A percentile compares a stretch with the other conserved stretches of the same genome.
Conservation (phyloP, 768 basidiomycete species). For the Macrolepiota albuminosa region DNA sequence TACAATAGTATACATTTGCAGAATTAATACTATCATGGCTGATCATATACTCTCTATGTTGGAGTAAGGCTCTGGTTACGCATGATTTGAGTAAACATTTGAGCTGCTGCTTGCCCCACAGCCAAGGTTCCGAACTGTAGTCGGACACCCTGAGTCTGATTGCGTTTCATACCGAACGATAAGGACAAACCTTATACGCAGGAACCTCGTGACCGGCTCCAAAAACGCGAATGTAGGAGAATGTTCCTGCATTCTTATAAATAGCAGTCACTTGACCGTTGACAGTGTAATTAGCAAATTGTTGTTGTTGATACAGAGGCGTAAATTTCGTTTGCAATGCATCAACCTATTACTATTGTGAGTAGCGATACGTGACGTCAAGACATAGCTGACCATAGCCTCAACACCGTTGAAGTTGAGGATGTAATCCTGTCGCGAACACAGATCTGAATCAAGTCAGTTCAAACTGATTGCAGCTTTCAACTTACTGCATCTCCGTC, state of each 20-base stretch:
- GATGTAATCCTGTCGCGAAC: slow-evolving; percentile 38
- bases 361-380: not conserved
- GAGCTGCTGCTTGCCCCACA: slow-evolving; percentile 37
- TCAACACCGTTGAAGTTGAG: slow-evolving; percentile 53
- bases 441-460: not conserved
- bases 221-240: slow-evolving; percentile 50
- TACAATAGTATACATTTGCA: not conserved
- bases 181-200: slow-evolving; percentile 33
- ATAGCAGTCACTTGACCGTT: slow-evolving; percentile 43
- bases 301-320: slow-evolving; percentile 33
- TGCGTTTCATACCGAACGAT: not conserved
- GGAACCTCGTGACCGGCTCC: slow-evolving; percentile 46
- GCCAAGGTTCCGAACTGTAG: slow-evolving; percentile 28
- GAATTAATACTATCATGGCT: not conserved
- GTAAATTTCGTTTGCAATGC: slow-evolving; percentile 43
- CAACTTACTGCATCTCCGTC: slow-evolving; percentile 50
- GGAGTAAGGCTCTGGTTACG: slow-evolving; percentile 19
- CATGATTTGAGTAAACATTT: slow-evolving; percentile 42
- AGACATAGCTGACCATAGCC: slow-evolving; percentile 38
- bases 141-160: not conserved
- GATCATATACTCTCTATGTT: slow-evolving; percentile 1
- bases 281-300: slow-evolving; percentile 46
- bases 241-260: slow-evolving; percentile 55
- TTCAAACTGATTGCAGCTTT: not conserved
- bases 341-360: slow-evolving; percentile 30